Conservation (phyloP, 352 stramenopile genomes). For the Peronospora belbahrii region DNA sequence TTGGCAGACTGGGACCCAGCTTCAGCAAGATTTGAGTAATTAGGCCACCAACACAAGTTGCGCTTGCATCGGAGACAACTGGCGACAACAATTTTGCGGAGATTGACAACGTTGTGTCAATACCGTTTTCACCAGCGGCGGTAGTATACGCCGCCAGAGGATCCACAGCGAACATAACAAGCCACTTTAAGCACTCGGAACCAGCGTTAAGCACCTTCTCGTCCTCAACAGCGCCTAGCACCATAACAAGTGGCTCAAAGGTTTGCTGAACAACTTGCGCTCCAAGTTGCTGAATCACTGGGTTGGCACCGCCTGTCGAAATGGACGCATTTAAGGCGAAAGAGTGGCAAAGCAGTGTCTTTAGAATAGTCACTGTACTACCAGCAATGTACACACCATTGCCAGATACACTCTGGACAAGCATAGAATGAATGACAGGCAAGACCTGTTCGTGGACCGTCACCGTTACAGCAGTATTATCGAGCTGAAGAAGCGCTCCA, state of each 20-base stretch:
- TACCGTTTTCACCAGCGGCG: constrained; percentile 32
- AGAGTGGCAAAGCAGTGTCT: constrained; percentile 65
- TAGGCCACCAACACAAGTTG: constrained; percentile 62
- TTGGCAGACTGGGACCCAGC: constrained; percentile 44
- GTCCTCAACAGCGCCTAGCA: constrained; percentile 57
- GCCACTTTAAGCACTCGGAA: constrained; percentile 77
- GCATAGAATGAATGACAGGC: constrained; percentile 49
- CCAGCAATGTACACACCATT: constrained; percentile 54
- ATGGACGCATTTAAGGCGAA: constrained; percentile 36
- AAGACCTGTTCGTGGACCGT: constrained; percentile 61
- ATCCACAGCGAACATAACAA: constrained; percentile 73
- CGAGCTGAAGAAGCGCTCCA: constrained; percentile 54
- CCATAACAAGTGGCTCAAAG: constrained; percentile 60
- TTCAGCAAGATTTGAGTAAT: constrained; percentile 80
- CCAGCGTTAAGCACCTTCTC: constrained; percentile 70
- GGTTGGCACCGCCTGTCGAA: constrained; percentile 19
- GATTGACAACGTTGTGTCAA: constrained; percentile 63
- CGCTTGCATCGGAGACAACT: constrained; percentile 55
- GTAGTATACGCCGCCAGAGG: constrained; percentile 44
- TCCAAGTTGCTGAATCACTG: constrained; percentile 39
- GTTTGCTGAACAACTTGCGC: constrained; percentile 59
- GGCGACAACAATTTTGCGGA: constrained; percentile 66
- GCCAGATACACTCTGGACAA: constrained; percentile 45
- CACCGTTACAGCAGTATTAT: constrained; percentile 45
- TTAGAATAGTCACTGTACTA: constrained; percentile 62